Evolutionary conservation across 441 rosid species (phyloP), one percentile per base, ranked within the genome.

Genomic region (Gossypium schwendimanii): DNA sequence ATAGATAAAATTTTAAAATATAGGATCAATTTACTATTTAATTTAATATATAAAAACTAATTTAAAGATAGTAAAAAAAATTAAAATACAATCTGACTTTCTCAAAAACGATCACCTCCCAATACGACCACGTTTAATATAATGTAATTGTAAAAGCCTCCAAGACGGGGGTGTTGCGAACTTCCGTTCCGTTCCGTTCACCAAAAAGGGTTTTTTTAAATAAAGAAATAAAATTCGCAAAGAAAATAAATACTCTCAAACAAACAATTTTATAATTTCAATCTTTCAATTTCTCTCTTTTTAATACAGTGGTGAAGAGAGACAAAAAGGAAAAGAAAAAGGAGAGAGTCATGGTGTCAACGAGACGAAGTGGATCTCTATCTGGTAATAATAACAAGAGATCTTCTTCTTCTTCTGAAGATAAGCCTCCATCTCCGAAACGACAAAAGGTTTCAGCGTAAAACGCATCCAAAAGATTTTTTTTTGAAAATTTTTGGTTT

Each of bases 291-390:
- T 17, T 62, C 44, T 72, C 49, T 8, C 47, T 44, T 3, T 72
- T 23, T 15, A 3, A 61, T 52, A 31, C 39, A 71, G 74, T 59
- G 41, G 73, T 76, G 72, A 66, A 59, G 76, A 72, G 65, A 69
- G 66, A 73, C 14, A 17, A 39, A 23, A 33, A 31, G 11, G 5
- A 47, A 54, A 57, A 73, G 31, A 31, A 33, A 77, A 75, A 60
- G 70, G 73, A 69, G 85, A 78, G 80, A 87, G 82, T 77, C 87
- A 90, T 90, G 96, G 96, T 88, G 81, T 88, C 91, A 45, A 88
- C 96, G 74, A 86, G 93, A 73, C 84, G 96, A 74, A 88, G 90
- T 86, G 96, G 93, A 88, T 86, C 96, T 88, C 82, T 87, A 77
- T 77, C 93, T 20, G 87, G 88, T 67, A 87, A 81, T 73, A 86